Conservation (phyloP, 192 early-diverging fungal species). For the Allomyces macrogynus region DNA sequence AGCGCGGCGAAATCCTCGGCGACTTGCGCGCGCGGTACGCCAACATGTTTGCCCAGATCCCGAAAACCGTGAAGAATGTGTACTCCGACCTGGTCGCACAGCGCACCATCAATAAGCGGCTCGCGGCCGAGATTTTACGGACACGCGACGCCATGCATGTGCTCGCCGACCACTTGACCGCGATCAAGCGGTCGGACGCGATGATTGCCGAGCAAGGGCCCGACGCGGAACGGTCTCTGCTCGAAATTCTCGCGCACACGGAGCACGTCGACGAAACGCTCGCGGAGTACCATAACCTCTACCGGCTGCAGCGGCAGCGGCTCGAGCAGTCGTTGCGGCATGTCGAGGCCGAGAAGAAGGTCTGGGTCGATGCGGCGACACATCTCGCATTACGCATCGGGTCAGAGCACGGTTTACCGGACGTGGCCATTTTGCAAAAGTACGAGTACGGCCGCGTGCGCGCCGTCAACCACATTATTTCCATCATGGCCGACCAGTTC, state of each 20-base stretch:
- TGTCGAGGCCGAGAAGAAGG: conserved; percentile 28
- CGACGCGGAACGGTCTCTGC: conserved; percentile 29
- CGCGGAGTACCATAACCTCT: conserved; percentile 36
- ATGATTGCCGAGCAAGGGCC: conserved; percentile 28
- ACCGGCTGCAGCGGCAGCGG: conserved; percentile 31
- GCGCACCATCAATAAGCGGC: conserved; percentile 24
- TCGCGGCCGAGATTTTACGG: conserved; percentile 26
- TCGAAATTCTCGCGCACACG: conserved; percentile 23
- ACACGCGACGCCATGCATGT: conserved; percentile 22
- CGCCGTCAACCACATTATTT: conserved; percentile 24
- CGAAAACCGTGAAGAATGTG: conserved; percentile 26
- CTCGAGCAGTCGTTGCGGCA: conserved; percentile 25
- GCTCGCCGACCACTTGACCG: conserved; percentile 21
- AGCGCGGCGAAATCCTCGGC: conserved; percentile 32
- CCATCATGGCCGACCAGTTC: conserved; percentile 26
- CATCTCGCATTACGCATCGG: conserved; percentile 29
- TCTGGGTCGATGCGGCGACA: conserved; percentile 38
- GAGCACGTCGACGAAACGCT: conserved; percentile 34
- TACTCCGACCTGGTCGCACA: conserved; percentile 36
- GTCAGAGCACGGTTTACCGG: conserved; percentile 26
- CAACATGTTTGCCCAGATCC: conserved; percentile 36
- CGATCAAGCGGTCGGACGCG: conserved; percentile 28
- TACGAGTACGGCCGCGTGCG: conserved; percentile 23
- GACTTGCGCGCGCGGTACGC: conserved; percentile 32
- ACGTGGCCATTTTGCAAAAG: conserved; percentile 26